Percentiles rank a stretch among this genome's conserved stretches.
These are phyloP conservation scores for Parascedosporium putredinis DNA, from an alignment of 2,329 filamentous ascomycete species.

Conservation along the genomic window DNA sequence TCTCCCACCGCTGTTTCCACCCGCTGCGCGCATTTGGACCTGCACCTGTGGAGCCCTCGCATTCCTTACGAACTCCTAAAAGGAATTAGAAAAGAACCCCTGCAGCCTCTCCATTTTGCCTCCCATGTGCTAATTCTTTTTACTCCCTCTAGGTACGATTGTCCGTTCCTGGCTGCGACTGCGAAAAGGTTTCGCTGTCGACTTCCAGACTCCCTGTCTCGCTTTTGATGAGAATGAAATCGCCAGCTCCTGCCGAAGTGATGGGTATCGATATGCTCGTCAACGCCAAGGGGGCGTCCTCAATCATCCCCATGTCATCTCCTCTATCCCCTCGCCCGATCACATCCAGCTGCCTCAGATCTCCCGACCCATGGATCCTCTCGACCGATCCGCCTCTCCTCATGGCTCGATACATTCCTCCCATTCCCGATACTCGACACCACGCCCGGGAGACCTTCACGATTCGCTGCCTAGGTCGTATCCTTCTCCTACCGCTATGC, in stretches of 20 bases:
- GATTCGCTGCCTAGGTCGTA: conserved; percentile 25
- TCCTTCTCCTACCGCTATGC: conserved; percentile 43
- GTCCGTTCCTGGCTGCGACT: not conserved
- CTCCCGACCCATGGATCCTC: conserved; percentile 18
- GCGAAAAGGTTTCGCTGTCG: not conserved
- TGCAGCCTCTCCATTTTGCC: no score
- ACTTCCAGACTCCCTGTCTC: not conserved
- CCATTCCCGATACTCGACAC: conserved; percentile 39
- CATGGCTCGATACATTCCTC: conserved; percentile 51
- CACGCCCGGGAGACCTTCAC: conserved; percentile 19
- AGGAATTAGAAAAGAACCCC: no score
- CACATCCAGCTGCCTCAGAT: conserved; percentile 18
- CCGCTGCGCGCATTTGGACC: no score
- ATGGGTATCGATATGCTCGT: conserved; percentile 14
- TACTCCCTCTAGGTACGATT: not conserved
- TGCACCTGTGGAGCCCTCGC: no score
- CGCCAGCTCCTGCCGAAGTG: conserved; percentile 13
- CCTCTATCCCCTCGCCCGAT: conserved; percentile 16
- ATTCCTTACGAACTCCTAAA: no score
- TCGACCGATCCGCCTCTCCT: conserved; percentile 47
- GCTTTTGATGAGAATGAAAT: conserved; percentile 10
- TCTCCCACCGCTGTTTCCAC: no score
- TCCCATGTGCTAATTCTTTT: no score
- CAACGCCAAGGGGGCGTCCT: conserved; percentile 12
- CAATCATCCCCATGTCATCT: conserved; percentile 12